Conservation (phyloP, 768 basidiomycete species). For the Brasilioporus rufonigricans region DNA sequence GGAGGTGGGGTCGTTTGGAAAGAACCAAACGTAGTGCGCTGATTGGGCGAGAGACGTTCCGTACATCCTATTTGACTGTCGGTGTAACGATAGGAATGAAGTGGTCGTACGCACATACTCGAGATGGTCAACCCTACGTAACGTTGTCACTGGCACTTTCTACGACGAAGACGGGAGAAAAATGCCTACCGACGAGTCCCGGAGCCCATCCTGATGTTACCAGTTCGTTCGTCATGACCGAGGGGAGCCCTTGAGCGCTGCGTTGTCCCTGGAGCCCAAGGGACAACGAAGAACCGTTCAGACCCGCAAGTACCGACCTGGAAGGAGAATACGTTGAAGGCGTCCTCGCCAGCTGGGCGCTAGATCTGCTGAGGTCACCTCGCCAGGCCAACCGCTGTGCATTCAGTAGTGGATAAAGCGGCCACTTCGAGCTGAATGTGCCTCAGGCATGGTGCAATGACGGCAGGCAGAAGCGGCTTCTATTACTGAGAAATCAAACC, state of each 20-base stretch:
- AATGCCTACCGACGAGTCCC: conserved; percentile 9
- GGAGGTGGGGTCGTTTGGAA: background rate
- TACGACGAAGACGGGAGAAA: background rate
- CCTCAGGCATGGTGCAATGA: too few species aligned
- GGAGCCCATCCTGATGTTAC: conserved; percentile 9
- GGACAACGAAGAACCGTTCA: too few species aligned
- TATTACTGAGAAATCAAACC: too few species aligned
- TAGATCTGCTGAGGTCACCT: too few species aligned
- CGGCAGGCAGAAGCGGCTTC: too few species aligned
- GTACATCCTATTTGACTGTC: conserved; percentile 10
- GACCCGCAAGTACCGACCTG: too few species aligned
- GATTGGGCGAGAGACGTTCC: conserved; percentile 7
- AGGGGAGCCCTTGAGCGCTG: background rate
- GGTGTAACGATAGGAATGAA: background rate
- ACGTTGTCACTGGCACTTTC: background rate
- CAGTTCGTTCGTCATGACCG: conserved; percentile 3
- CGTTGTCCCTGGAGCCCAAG: background rate
- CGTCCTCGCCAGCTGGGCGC: too few species aligned
- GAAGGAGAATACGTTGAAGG: too few species aligned
- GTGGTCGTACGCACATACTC: background rate
- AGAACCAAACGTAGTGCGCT: too few species aligned
- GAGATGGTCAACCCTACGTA: conserved; percentile 2
- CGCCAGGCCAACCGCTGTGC: too few species aligned
- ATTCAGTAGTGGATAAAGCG: too few species aligned
- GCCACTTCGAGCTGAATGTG: too few species aligned